These are phyloP conservation scores for Aristolochia contorta DNA, from an alignment of 164 flowering plant genomes.

Conservation along the genomic window DNA sequence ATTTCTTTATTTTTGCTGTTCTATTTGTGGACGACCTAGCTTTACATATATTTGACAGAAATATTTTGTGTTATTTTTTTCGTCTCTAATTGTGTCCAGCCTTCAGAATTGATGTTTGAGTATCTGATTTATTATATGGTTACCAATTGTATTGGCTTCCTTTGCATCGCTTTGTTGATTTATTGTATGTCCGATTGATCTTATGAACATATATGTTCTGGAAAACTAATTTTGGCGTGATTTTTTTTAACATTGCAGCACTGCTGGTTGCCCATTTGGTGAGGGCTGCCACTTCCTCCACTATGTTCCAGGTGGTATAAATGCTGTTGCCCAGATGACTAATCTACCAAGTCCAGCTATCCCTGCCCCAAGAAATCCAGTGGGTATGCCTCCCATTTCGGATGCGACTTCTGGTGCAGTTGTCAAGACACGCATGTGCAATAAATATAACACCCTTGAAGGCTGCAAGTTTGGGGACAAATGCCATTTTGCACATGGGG, in stretches of 20 bases:
- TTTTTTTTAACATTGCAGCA: conserved; percentile 27
- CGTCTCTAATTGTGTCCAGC: too few relatives aligned
- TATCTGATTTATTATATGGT: too few relatives aligned
- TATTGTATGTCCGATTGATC: too few relatives aligned
- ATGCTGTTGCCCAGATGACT: conserved; percentile 68
- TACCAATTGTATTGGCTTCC: too few relatives aligned
- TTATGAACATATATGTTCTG: too few relatives aligned
- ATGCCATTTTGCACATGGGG: conserved; percentile 86
- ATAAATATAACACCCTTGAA: conserved; percentile 55
- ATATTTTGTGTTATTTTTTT: too few relatives aligned
- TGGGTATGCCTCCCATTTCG: conserved; percentile 18
- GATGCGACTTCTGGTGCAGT: conserved; percentile 32
- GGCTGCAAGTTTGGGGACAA: conserved; percentile 93
- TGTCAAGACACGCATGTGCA: conserved; percentile 62
- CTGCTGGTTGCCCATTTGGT: conserved; percentile 81
- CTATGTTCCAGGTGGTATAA: conserved; percentile 69
- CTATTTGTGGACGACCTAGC: too few relatives aligned
- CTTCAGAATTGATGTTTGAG: too few relatives aligned
- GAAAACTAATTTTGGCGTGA: neutral
- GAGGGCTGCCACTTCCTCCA: conserved; percentile 84
- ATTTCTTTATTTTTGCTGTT: too few relatives aligned
- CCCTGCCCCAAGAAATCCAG: conserved; percentile 29
- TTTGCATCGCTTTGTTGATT: too few relatives aligned
- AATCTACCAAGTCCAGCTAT: conserved; percentile 27
- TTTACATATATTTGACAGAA: too few relatives aligned